Evolutionary conservation across 2,329 filamentous ascomycete genomes (phyloP), one percentile per base, ranked within the genome.

Genomic region (Verticillium nubilum): DNA sequence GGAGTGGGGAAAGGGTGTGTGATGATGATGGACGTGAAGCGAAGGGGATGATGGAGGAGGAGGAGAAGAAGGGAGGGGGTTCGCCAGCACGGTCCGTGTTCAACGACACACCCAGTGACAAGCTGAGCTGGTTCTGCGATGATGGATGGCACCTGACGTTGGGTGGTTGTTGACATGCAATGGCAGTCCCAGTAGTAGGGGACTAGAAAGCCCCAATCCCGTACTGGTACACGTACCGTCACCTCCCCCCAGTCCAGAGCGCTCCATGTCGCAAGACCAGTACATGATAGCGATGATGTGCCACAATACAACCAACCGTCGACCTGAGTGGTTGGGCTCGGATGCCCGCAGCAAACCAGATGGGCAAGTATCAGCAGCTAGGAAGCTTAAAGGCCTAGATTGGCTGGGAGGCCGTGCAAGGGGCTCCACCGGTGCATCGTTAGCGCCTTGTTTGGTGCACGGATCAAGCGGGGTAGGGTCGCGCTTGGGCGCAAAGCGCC

Each of bases 381-480:
- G 42, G 42, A 50, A 50, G 42, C 42, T 50, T 23, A 25, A 3
- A 50, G 42, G 19, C n/a, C 17, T 13, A 28, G 52, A 54, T 54
- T 54, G 52, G 52, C 27, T 54, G 27, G n/a, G 17, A 19, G 9
- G 52, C n/a, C 1, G 52, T 28, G 28, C 28, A 2, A 13, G 19
- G 28, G 17, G 10, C 52, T 31, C 29, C 52, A 27, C 52, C n/a
- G 5, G n/a, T 23, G 27, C 52, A 54, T 26, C 28, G 5, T 31
- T 54, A 54, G 52, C 52, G 52, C 27, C 52, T 23, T 19, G 52
- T 19, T 4, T 31, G 5, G 28, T 23, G 52, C 52, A 54, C 52
- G 28, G 52, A 31, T 54, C 52, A 54, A 54, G 52, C 52, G 52
- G 52, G 52, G 52, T 54, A 54, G 29, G 52, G 42, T 50, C 42